These are phyloP conservation scores for Aphanomyces stellatus DNA, from an alignment of 352 stramenopile species.

Conservation along the genomic window DNA sequence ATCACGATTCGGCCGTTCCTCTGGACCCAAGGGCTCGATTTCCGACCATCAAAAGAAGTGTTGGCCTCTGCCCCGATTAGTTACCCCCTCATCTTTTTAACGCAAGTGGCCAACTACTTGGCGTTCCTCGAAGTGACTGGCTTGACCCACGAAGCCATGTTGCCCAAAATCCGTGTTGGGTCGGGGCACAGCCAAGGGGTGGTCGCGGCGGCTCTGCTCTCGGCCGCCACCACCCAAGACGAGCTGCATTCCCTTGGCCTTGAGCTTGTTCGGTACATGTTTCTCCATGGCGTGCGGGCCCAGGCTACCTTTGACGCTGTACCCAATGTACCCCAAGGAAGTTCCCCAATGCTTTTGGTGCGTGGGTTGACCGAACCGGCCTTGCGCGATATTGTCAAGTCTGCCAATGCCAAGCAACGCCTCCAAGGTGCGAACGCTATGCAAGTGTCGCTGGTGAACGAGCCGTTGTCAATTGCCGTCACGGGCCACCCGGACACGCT, in stretches of 20 bases:
- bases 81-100: conserved; percentile 67
- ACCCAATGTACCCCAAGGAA: conserved; percentile 20
- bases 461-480: conserved; percentile 44
- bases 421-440: conserved; percentile 28
- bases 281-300: conserved; percentile 67
- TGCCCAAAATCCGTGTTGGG: conserved; percentile 32
- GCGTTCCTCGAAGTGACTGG: conserved; percentile 43
- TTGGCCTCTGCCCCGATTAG: conserved; percentile 48
- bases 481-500: conserved; percentile 57
- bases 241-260: conserved; percentile 47
- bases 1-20: conserved; percentile 12
- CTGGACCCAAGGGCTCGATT: neutral
- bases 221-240: conserved; percentile 37
- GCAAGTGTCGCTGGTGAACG: conserved; percentile 73
- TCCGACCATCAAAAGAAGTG: conserved; percentile 18
- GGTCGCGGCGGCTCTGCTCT: conserved; percentile 55
- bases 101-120: conserved; percentile 69
- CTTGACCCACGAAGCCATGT: conserved; percentile 50
- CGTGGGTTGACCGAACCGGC: conserved; percentile 42
- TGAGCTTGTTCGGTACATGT: conserved; percentile 58
- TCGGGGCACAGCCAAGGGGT: conserved; percentile 77
- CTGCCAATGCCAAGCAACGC: conserved; percentile 33
- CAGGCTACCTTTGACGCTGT: conserved; percentile 46
- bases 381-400: conserved; percentile 43
- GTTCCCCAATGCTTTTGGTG: conserved; percentile 65